Conservation (phyloP, 1,139 yeast genomes). For the Scheffersomyces quercinus region DNA sequence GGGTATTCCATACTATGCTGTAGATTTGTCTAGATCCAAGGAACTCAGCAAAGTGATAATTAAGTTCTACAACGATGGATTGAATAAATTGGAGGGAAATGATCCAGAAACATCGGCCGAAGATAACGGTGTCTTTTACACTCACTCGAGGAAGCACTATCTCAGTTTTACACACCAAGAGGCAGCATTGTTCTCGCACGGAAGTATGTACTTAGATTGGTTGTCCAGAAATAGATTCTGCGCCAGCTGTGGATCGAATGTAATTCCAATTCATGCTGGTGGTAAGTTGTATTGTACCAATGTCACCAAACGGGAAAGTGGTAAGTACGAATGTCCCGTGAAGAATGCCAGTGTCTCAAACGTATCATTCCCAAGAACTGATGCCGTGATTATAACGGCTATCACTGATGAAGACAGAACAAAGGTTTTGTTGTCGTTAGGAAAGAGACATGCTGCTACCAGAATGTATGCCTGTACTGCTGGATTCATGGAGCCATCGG, state of each 20-base stretch:
- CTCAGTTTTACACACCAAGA: constrained; percentile 45
- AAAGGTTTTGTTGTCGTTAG: constrained; percentile 71
- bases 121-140: constrained; percentile 26
- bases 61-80: constrained; percentile 8
- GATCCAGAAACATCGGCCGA: constrained; percentile 9
- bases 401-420: constrained; percentile 62
- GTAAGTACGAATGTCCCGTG: constrained; percentile 48
- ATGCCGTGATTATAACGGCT: constrained; percentile 82
- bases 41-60: constrained; percentile 24
- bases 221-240: constrained; percentile 71
- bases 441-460: constrained; percentile 50
- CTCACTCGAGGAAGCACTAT: constrained; percentile 37
- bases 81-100: not conserved
- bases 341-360: constrained; percentile 53
- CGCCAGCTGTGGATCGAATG: constrained; percentile 81
- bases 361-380: constrained; percentile 88
- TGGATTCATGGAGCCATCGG: constrained; percentile 95
- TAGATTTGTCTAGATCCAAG: constrained; percentile 55
- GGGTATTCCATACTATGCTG: constrained; percentile 78
- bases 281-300: constrained; percentile 69
- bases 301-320: constrained; percentile 24
- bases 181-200: constrained; percentile 74
- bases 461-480: constrained; percentile 81
- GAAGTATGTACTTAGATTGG: constrained; percentile 88
- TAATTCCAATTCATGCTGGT: constrained; percentile 78